Percentiles rank a stretch among this genome's conserved stretches.
Evolutionary conservation across 495 filamentous ascomycete genomes (phyloP).

Genomic region (Cenococcum geophilum): DNA sequence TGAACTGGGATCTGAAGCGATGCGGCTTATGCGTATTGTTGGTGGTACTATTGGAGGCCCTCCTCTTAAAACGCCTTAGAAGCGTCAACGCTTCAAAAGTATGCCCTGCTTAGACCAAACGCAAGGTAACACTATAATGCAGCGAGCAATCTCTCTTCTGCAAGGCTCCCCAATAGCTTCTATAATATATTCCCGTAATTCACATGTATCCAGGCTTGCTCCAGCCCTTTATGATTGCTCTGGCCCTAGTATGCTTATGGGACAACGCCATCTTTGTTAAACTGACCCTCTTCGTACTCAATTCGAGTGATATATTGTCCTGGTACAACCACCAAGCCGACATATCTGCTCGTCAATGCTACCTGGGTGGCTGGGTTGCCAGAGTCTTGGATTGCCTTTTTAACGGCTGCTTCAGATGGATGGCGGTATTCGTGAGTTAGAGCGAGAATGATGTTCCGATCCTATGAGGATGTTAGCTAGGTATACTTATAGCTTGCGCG

Average conservation of each 20-base stretch:
- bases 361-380: conserved; percentile 44
- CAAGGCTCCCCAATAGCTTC: neutral
- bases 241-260: conserved; percentile 1
- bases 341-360: conserved; percentile 74
- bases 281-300: conserved; percentile 65
- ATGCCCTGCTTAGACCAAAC: too few relatives aligned
- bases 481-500: neutral
- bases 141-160: too few relatives aligned
- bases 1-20: neutral
- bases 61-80: too few relatives aligned
- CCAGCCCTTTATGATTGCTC: neutral
- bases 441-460: conserved; percentile 78
- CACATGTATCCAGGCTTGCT: neutral
- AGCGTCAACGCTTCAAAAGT: too few relatives aligned
- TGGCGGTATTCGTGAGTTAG: conserved; percentile 82
- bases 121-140: too few relatives aligned
- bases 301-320: conserved; percentile 80
- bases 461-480: conserved; percentile 51
- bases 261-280: conserved; percentile 12
- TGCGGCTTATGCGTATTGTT: neutral
- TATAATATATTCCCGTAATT: neutral
- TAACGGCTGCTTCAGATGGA: conserved; percentile 42
- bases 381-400: conserved; percentile 17
- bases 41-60: neutral
- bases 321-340: conserved; percentile 87